Conservation (phyloP, 768 basidiomycete genomes). For the Tephrocybe sp. region DNA sequence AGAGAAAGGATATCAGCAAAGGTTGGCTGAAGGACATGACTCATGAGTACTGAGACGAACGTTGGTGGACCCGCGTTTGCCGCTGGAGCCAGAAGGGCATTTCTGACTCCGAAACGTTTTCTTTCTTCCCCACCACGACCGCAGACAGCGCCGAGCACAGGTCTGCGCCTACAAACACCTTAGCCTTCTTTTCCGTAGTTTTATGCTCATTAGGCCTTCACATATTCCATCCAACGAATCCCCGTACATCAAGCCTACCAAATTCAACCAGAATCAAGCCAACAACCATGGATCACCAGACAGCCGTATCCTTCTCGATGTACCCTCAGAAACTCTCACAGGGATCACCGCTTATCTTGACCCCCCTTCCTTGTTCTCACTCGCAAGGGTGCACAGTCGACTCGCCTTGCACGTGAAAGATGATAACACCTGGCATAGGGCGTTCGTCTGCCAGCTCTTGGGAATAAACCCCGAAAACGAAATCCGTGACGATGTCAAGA, state of each 20-base stretch:
- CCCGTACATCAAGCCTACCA: constrained; percentile 28
- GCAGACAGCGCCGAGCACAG: constrained; percentile 10
- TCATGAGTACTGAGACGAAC: background rate
- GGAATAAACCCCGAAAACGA: constrained; percentile 66
- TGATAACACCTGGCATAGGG: constrained; percentile 79
- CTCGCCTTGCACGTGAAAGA: constrained; percentile 69
- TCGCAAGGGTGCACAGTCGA: constrained; percentile 50
- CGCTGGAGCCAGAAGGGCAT: background rate
- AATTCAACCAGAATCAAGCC: constrained; percentile 25
- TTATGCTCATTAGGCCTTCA: constrained; percentile 66
- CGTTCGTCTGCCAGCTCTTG: constrained; percentile 68
- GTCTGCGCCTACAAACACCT: constrained; percentile 16
- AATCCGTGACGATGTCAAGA: constrained; percentile 40
- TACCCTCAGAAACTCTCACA: constrained; percentile 74
- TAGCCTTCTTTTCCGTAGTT: constrained; percentile 31
- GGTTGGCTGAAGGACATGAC: too few species aligned
- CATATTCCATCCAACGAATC: constrained; percentile 39
- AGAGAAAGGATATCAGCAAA: too few species aligned
- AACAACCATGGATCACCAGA: constrained; percentile 51
- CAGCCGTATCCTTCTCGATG: constrained; percentile 41
- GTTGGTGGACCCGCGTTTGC: background rate
- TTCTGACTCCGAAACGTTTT: background rate
- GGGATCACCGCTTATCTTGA: constrained; percentile 74
- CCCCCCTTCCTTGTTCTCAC: constrained; percentile 58
- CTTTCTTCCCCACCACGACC: constrained; percentile 9